Percentiles rank a stretch among this genome's conserved stretches.
These are phyloP conservation scores for Cenchrus americanus DNA, from an alignment of 176 grass and related monocot species.

Conservation along the genomic window DNA sequence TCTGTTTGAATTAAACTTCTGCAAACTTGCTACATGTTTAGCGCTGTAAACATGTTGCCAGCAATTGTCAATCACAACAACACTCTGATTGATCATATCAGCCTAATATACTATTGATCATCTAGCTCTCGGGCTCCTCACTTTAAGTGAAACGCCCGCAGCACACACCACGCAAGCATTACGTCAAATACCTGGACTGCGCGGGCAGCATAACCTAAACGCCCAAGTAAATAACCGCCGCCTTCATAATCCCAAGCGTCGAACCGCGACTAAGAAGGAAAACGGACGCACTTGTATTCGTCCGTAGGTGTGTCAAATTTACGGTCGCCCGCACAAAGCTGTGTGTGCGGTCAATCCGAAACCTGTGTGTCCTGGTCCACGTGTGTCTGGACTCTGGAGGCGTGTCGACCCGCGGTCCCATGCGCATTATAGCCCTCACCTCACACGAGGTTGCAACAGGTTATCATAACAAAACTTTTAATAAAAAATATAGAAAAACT, in stretches of 20 bases:
- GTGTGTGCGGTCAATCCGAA: too few species aligned
- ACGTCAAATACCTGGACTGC: neutral
- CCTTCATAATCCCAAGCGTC: neutral
- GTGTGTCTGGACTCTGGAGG: too few species aligned
- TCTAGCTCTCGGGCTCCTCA: neutral
- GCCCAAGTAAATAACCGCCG: neutral
- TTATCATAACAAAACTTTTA: too few species aligned
- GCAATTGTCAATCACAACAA: neutral
- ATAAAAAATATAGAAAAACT: too few species aligned
- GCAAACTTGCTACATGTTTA: neutral
- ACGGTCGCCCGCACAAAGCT: too few species aligned
- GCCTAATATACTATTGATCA: neutral
- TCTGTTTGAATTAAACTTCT: too few species aligned
- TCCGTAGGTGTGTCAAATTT: neutral
- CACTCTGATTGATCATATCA: neutral
- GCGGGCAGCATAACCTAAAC: neutral
- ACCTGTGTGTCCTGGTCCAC: too few species aligned
- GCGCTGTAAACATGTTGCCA: neutral
- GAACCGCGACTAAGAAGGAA: neutral
- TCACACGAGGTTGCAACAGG: too few species aligned
- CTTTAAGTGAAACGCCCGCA: neutral
- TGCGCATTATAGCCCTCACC: too few species aligned
- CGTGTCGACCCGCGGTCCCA: too few species aligned
- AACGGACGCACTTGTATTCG: neutral
- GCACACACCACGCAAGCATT: neutral